Evolutionary conservation across 441 rosid genomes (phyloP).

Genomic region (Geranium incanum): DNA sequence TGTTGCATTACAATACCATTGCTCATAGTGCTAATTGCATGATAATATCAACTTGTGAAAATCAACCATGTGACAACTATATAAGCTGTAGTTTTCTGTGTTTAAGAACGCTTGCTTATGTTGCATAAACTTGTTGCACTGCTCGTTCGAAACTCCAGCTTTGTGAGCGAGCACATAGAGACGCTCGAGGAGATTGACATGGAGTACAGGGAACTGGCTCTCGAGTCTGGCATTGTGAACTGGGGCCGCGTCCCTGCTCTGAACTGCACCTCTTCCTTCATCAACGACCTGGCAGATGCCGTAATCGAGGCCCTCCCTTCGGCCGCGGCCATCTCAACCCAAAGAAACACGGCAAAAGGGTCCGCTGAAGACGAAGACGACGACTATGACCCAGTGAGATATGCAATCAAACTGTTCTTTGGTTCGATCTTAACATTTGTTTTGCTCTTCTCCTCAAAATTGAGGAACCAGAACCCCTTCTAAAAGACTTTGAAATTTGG

Average conservation of each 20-base stretch:
- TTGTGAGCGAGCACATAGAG: slow-evolving; percentile 92
- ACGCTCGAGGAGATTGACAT: slow-evolving; percentile 93
- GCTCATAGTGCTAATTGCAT: too few species aligned
- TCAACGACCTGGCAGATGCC: slow-evolving; percentile 86
- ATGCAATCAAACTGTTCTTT: slow-evolving; percentile 52
- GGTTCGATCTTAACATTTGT: slow-evolving; percentile 72
- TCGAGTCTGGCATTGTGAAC: slow-evolving; percentile 78
- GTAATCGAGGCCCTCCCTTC: slow-evolving; percentile 81
- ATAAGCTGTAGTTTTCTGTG: not conserved
- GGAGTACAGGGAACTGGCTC: slow-evolving; percentile 77
- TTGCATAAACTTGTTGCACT: not conserved
- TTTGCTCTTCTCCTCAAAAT: slow-evolving; percentile 35
- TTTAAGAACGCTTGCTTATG: not conserved
- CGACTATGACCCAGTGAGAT: slow-evolving; percentile 42
- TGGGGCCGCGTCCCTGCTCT: slow-evolving; percentile 97
- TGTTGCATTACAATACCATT: too few species aligned
- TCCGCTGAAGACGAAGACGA: slow-evolving; percentile 23
- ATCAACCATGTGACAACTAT: not conserved
- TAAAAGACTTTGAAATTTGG: slow-evolving; percentile 13
- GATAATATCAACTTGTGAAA: not conserved
- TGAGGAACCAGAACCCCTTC: slow-evolving; percentile 43
- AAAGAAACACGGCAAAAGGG: slow-evolving; percentile 28
- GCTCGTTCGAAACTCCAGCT: slow-evolving; percentile 36
- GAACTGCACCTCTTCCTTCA: slow-evolving; percentile 68
- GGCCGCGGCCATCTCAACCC: slow-evolving; percentile 41